Evolutionary conservation across 2,329 filamentous ascomycete species (phyloP).

Genomic region (Chaetomium strumarium): DNA sequence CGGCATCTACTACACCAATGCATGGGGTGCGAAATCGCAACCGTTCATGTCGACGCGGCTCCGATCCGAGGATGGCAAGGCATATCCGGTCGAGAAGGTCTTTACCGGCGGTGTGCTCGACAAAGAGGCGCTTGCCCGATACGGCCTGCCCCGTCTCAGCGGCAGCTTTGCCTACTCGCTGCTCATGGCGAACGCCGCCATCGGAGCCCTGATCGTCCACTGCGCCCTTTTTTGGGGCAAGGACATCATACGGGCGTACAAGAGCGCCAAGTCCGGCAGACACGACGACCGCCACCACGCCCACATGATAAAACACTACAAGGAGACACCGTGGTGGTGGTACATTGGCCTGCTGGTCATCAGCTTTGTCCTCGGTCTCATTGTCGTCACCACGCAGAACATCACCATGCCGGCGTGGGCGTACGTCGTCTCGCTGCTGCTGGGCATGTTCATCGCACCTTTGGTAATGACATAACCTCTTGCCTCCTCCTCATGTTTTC

Average conservation of each 20-base stretch:
- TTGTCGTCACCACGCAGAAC: conserved; percentile 41
- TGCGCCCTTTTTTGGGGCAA: conserved; percentile 50
- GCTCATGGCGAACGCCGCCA: conserved; percentile 54
- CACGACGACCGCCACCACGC: conserved; percentile 47
- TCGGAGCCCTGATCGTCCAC: conserved; percentile 49
- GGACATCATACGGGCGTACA: conserved; percentile 44
- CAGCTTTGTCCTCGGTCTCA: conserved; percentile 41
- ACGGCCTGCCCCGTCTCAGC: conserved; percentile 43
- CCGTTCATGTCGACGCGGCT: conserved; percentile 52
- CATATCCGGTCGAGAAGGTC: conserved; percentile 36
- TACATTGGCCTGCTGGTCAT: conserved; percentile 36
- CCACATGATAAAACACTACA: conserved; percentile 48
- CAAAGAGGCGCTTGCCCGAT: conserved; percentile 34
- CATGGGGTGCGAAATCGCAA: conserved; percentile 39
- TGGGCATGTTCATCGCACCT: conserved; percentile 45
- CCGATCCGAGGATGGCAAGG: conserved; percentile 33
- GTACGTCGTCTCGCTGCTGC: conserved; percentile 39
- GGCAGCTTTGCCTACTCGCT: conserved; percentile 47
- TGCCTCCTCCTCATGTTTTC: background rate
- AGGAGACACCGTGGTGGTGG: conserved; percentile 46
- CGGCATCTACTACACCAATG: conserved; percentile 46
- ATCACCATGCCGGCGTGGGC: conserved; percentile 43
- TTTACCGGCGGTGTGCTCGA: conserved; percentile 39
- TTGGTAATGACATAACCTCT: conserved; percentile 34
- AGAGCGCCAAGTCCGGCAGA: conserved; percentile 37